phyloP scores from a whole-genome alignment of 306 rosid genomes.

The Herpetospermum pedunculosum region DNA sequence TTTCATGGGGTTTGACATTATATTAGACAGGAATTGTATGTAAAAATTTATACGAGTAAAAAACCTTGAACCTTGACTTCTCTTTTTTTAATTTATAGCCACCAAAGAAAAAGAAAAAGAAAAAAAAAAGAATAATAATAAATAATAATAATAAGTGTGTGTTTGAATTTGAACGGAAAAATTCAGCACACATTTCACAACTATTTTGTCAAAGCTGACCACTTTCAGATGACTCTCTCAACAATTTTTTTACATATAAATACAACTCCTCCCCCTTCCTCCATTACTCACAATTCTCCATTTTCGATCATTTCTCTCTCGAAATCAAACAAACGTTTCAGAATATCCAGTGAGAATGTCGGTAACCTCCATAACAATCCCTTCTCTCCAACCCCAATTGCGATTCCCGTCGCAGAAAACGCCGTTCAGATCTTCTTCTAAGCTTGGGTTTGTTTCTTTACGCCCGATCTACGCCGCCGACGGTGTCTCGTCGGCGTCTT shows the following conservation, averaged over 20 bases:
- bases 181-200: neutral
- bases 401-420: neutral
- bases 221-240: neutral
- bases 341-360: neutral
- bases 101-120: no score
- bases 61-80: no score
- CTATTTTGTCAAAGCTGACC: neutral
- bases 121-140: neutral
- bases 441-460: neutral
- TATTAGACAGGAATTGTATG: no score
- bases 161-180: neutral
- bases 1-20: no score
- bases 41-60: no score
- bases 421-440: neutral
- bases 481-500: neutral
- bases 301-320: neutral
- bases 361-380: neutral
- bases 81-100: no score
- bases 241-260: neutral
- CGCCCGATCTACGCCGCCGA: constrained; percentile 17
- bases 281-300: no score
- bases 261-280: neutral
- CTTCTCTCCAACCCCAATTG: neutral
- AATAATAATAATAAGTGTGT: neutral
- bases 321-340: neutral